Conservation (phyloP, 441 rosid species). For the Pelargonium myrrhifolium region DNA sequence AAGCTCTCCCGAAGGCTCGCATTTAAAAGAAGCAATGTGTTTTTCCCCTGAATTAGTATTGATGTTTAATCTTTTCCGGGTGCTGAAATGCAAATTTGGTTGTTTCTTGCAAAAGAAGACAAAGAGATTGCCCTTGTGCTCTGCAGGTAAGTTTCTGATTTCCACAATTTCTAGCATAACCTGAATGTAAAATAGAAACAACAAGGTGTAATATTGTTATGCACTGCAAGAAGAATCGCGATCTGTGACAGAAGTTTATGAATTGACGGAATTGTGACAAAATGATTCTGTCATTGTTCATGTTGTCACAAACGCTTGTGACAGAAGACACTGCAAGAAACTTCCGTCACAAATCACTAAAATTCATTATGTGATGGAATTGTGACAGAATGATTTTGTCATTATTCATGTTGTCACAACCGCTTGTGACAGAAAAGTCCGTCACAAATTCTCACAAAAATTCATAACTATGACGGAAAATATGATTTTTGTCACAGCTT, state of each 20-base stretch:
- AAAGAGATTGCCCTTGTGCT: constrained; percentile 49
- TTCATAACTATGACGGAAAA: too few relatives aligned
- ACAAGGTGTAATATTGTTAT: not conserved
- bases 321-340: constrained; percentile 15
- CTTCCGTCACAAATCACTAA: too few relatives aligned
- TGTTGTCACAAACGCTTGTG: constrained; percentile 9
- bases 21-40: constrained; percentile 56
- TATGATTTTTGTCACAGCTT: too few relatives aligned
- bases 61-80: constrained; percentile 49
- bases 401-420: too few relatives aligned
- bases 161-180: constrained; percentile 67
- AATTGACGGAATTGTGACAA: too few relatives aligned
- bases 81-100: constrained; percentile 47
- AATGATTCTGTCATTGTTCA: too few relatives aligned
- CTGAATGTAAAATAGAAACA: constrained; percentile 36
- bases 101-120: constrained; percentile 49
- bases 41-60: constrained; percentile 47
- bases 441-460: too few relatives aligned
- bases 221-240: too few relatives aligned
- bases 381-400: too few relatives aligned
- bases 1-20: constrained; percentile 74
- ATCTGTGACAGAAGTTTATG: too few relatives aligned
- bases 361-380: too few relatives aligned
- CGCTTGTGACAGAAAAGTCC: too few relatives aligned
- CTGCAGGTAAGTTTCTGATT: constrained; percentile 54